Evolutionary conservation across 2,329 filamentous ascomycete genomes (phyloP).

Genomic region (Monosporascus sp.): DNA sequence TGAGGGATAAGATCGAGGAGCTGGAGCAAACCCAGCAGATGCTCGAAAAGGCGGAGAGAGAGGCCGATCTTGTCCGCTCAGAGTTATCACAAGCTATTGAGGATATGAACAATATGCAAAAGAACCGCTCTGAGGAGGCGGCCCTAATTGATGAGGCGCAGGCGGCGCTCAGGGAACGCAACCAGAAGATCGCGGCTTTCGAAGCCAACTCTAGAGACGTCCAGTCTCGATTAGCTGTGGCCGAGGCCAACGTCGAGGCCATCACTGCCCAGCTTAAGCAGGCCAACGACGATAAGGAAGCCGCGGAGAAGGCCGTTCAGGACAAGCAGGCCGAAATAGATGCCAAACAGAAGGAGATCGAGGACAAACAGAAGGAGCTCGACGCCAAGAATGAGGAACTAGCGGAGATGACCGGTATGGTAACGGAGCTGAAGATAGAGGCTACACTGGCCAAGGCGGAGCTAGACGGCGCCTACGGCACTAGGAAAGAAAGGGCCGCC

Average conservation of each 20-base stretch:
- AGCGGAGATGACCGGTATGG: conserved; percentile 39
- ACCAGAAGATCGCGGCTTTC: conserved; percentile 37
- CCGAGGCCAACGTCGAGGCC: conserved; percentile 33
- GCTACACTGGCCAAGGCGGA: conserved; percentile 56
- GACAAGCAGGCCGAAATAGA: conserved; percentile 22
- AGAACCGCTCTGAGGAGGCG: conserved; percentile 27
- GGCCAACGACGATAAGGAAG: conserved; percentile 24
- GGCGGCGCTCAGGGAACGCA: conserved; percentile 38
- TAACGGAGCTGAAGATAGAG: conserved; percentile 57
- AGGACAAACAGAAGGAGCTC: conserved; percentile 31
- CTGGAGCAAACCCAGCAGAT: conserved; percentile 37
- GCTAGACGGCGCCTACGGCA: conserved; percentile 57
- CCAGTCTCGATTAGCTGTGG: conserved; percentile 29
- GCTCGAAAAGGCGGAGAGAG: conserved; percentile 26
- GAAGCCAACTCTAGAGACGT: conserved; percentile 37
- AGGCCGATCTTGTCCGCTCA: conserved; percentile 35
- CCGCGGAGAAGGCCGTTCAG: conserved; percentile 21
- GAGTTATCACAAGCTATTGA: conserved; percentile 43
- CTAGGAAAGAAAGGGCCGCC: conserved; percentile 52
- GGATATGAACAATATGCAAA: conserved; percentile 39
- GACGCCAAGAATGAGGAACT: conserved; percentile 26
- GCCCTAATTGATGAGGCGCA: conserved; percentile 30
- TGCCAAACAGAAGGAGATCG: conserved; percentile 34
- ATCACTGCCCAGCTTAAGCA: conserved; percentile 33
- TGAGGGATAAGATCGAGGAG: conserved; percentile 54